phyloP scores from a whole-genome alignment of 164 flowering plant species.

The Magnolia changhungtana region DNA sequence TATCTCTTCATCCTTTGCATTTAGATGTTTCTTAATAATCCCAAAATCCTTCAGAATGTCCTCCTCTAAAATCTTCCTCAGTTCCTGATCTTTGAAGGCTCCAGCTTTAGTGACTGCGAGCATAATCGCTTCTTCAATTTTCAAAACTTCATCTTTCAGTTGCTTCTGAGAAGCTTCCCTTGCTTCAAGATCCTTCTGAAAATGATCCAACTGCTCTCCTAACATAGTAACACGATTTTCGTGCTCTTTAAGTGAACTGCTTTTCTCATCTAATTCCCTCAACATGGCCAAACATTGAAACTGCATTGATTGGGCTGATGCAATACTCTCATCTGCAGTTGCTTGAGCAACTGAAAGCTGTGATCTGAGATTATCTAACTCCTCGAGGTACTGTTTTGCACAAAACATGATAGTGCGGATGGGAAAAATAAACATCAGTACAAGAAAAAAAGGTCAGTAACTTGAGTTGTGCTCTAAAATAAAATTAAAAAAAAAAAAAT shows the following conservation, averaged over 20 bases:
- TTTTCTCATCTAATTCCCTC: conserved; percentile 71
- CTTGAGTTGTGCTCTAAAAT: too few species aligned
- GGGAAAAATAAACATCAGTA: neutral
- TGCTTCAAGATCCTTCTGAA: conserved; percentile 68
- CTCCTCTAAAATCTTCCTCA: conserved; percentile 63
- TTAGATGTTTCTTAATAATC: conserved; percentile 64
- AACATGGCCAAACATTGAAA: conserved; percentile 53
- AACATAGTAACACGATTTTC: conserved; percentile 65
- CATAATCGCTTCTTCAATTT: conserved; percentile 77
- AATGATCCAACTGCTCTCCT: conserved; percentile 64
- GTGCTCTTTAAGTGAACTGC: conserved; percentile 53
- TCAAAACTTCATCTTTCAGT: conserved; percentile 73
- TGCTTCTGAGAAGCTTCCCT: conserved; percentile 79
- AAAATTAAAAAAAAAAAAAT: too few species aligned
- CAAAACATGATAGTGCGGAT: neutral
- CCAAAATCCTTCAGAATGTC: conserved; percentile 67
- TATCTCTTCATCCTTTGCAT: conserved; percentile 77
- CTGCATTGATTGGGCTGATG: conserved; percentile 73
- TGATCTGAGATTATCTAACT: conserved; percentile 56
- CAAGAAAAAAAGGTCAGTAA: too few species aligned
- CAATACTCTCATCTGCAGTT: conserved; percentile 71
- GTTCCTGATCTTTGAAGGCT: conserved; percentile 55
- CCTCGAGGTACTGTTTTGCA: conserved; percentile 51
- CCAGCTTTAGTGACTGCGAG: conserved; percentile 64
- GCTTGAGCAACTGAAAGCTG: conserved; percentile 60